Evolutionary conservation across 225 moss, liverwort and hornwort genomes (phyloP).

Genomic region (Physcomitrellopsis africana): DNA sequence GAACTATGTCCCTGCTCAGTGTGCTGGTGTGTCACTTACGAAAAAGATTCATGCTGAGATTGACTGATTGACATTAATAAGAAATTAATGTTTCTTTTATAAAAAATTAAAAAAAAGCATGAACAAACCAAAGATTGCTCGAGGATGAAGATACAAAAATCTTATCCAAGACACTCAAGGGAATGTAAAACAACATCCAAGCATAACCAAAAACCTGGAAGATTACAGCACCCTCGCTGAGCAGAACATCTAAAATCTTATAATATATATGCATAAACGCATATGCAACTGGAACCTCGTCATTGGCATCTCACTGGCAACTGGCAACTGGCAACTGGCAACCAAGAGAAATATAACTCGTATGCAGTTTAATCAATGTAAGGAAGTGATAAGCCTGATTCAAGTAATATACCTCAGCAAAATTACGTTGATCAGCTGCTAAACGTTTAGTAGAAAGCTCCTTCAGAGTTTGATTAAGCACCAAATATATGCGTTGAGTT

Average conservation of each 20-base stretch:
- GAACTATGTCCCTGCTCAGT: background rate
- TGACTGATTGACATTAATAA: background rate
- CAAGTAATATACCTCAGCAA: conserved; percentile 71
- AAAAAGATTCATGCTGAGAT: background rate
- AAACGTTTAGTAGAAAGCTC: conserved; percentile 96
- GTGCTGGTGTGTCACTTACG: background rate
- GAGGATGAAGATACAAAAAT: conserved; percentile 8
- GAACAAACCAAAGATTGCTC: conserved; percentile 23
- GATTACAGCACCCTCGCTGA: too few relatives aligned
- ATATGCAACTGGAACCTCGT: conserved; percentile 17
- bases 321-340: background rate
- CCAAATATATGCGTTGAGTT: conserved; percentile 98
- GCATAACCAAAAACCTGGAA: too few relatives aligned
- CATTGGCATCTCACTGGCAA: background rate
- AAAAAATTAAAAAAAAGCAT: too few relatives aligned
- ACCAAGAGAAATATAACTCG: conserved; percentile 1
- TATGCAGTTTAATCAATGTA: background rate
- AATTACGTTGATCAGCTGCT: conserved; percentile 93
- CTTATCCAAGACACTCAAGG: background rate
- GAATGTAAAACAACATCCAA: too few relatives aligned
- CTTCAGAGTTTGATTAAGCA: conserved; percentile 92
- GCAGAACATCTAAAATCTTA: background rate
- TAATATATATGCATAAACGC: background rate
- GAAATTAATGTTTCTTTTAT: too few relatives aligned
- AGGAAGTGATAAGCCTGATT: conserved; percentile 6